Evolutionary conservation across 2,329 filamentous ascomycete genomes (phyloP).

Genomic region (Ceratocystis cubensis): DNA sequence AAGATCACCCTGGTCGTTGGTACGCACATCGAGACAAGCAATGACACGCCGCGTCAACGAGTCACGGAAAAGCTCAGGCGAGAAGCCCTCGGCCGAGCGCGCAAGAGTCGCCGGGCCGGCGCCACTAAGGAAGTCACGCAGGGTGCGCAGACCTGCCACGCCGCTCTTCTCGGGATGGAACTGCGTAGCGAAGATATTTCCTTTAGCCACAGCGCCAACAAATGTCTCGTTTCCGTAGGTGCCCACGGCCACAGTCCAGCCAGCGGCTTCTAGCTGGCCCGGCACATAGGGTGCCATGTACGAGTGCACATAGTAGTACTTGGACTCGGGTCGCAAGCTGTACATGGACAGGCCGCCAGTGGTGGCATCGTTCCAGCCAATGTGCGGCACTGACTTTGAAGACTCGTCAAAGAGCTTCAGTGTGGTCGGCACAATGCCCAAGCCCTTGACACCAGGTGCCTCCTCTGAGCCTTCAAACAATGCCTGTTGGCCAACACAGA

Average conservation of each 20-base stretch:
- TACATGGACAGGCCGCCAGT: constrained; percentile 51
- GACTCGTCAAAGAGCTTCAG: constrained; percentile 65
- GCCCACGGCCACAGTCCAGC: constrained; percentile 86
- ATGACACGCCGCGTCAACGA: constrained; percentile 89
- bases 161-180: constrained; percentile 98
- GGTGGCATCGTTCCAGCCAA: constrained; percentile 92
- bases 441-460: constrained; percentile 55
- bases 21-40: constrained; percentile 86
- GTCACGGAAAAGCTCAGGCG: constrained; percentile 33
- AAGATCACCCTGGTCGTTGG: constrained; percentile 86
- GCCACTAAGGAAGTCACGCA: constrained; percentile 79
- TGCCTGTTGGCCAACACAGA: constrained; percentile 88
- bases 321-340: constrained; percentile 65
- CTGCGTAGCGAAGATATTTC: constrained; percentile 80
- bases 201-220: constrained; percentile 74
- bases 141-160: constrained; percentile 67
- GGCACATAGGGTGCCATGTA: constrained; percentile 69
- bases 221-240: constrained; percentile 82
- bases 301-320: constrained; percentile 98
- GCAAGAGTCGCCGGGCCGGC: constrained; percentile 33
- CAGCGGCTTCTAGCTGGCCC: constrained; percentile 63
- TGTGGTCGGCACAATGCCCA: constrained; percentile 59
- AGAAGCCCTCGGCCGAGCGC: constrained; percentile 19
- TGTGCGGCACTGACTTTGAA: constrained; percentile 90
- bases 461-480: constrained; percentile 80